Base-by-base conservation (phyloP, 2,329 filamentous ascomycete species). In the Neophaeococcomyces aloes region DNA sequence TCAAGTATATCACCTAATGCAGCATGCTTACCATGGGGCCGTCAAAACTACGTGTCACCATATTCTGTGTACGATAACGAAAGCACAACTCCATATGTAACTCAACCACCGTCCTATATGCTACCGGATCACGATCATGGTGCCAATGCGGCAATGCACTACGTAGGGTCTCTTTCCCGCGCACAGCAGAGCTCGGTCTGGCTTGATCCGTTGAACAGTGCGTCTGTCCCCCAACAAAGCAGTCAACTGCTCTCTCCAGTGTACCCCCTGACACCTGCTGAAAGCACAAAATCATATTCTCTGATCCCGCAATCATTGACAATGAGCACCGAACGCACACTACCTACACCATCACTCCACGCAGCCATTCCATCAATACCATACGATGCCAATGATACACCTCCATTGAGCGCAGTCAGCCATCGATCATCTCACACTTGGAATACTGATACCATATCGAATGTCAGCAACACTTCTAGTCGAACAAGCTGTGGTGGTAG, bases 41-140 rank as follows among this genome's bases (percentile, higher is more conserved):
- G 18, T 23, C 15, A 14, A 5, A 30, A 17, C 21, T 38, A 30
- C 15, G n/a, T 23, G 6, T 29, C 41, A n/a, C 13, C 41, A 10
- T 55, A 52, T 42, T 44, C 51, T n/a, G 55, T 50, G 33, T 65
- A 63, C 47, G 62, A 64, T 4, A 60, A 63, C 2, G 60, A 63
- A 21, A 54, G 56, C 13, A 48, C 56, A 13, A 51, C 52, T 17
- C 48, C 54, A 11, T 67, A 66, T 47, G 51, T 46, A 19, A 46
- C 57, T 18, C 59, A 61, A 40, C 53, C 62, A 7, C 54, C 63
- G 23, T 48, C 55, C 15, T 66, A 64, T 41, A 58, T 62, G 49
- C 50, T 65, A 4, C 56, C 62, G 13, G 59, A 56, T 43, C 57
- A 57, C 7, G 53, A 61, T 10, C 55, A 37, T 15, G 41, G 33